Conservation (phyloP, 495 filamentous ascomycete genomes). For the Ascodesmis nigricans region DNA sequence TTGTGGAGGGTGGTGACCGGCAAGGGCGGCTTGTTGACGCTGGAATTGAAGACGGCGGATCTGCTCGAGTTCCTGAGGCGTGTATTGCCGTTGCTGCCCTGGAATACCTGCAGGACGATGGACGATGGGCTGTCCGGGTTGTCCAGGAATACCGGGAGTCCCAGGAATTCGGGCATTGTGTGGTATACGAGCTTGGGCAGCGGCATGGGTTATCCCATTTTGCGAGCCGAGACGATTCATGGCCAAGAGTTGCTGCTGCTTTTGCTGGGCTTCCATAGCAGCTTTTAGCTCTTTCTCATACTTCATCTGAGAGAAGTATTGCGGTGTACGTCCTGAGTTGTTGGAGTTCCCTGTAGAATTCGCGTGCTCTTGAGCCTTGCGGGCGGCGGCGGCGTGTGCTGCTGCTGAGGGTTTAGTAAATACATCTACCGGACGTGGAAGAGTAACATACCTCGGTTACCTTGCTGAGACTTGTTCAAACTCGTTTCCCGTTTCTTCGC, state of each 20-base stretch:
- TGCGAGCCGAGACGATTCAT: constrained; percentile 7
- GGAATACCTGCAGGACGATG: neutral
- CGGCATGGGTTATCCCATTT: constrained; percentile 11
- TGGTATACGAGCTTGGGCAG: constrained; percentile 9
- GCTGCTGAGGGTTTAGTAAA: constrained; percentile 9
- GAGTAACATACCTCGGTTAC: constrained; percentile 21
- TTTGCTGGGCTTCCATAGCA: constrained; percentile 52
- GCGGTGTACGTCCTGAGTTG: constrained; percentile 42
- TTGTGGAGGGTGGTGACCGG: neutral
- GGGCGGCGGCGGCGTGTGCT: constrained; percentile 24
- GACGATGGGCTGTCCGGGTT: neutral
- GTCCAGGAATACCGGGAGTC: constrained; percentile 10
- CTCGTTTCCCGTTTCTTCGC: constrained; percentile 80
- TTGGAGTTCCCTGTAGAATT: constrained; percentile 15
- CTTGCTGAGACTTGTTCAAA: constrained; percentile 58
- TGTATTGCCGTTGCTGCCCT: neutral
- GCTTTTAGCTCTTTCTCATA: constrained; percentile 63
- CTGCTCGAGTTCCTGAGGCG: constrained; percentile 3
- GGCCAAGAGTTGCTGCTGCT: constrained; percentile 25
- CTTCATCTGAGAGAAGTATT: constrained; percentile 73
- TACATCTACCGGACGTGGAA: constrained; percentile 2
- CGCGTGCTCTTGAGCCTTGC: constrained; percentile 23
- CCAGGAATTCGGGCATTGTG: constrained; percentile 1
- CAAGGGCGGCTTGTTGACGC: constrained; percentile 1
- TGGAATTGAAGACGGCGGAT: constrained; percentile 6